Evolutionary conservation across 2,329 filamentous ascomycete genomes (phyloP).

Genomic region (Penicillium crustosum): DNA sequence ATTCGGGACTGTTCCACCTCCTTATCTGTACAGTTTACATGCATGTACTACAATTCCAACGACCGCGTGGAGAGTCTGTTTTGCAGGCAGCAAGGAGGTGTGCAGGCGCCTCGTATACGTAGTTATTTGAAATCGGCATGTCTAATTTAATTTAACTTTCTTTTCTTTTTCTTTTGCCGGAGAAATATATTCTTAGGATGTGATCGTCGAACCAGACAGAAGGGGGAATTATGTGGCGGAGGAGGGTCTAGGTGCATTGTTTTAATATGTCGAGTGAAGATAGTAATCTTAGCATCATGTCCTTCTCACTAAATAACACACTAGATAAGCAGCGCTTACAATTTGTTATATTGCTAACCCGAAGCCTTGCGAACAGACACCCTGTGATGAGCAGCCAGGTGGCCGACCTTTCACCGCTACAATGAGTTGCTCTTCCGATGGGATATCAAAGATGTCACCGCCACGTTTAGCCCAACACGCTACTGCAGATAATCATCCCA

Average conservation of each 20-base stretch:
- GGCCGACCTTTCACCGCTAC: conserved; percentile 26
- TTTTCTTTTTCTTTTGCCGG: not conserved
- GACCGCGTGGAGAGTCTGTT: conserved; percentile 13
- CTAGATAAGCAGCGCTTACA: not conserved
- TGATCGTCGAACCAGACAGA: conserved; percentile 10
- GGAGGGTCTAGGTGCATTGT: not conserved
- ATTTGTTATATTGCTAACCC: not conserved
- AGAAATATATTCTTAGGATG: not conserved
- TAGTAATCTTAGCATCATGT: not conserved
- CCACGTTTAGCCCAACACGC: conserved; percentile 23
- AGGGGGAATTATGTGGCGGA: not conserved
- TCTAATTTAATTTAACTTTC: not conserved
- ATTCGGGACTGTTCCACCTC: not conserved
- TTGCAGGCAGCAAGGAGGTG: conserved; percentile 11
- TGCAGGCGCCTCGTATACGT: not conserved
- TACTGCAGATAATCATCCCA: conserved; percentile 23
- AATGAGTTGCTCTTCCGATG: conserved; percentile 1
- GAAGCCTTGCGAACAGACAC: not conserved
- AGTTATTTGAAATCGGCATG: not conserved
- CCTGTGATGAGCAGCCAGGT: conserved; percentile 4
- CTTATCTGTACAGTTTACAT: not conserved
- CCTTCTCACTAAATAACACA: not conserved
- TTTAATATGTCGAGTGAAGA: not conserved
- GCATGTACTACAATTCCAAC: not conserved
- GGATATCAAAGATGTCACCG: conserved; percentile 25